A percentile compares a stretch with the other conserved stretches of the same genome.
Conservation (phyloP, 1,284 basidiomycete genomes). For the Ceratobasidium sp. region DNA sequence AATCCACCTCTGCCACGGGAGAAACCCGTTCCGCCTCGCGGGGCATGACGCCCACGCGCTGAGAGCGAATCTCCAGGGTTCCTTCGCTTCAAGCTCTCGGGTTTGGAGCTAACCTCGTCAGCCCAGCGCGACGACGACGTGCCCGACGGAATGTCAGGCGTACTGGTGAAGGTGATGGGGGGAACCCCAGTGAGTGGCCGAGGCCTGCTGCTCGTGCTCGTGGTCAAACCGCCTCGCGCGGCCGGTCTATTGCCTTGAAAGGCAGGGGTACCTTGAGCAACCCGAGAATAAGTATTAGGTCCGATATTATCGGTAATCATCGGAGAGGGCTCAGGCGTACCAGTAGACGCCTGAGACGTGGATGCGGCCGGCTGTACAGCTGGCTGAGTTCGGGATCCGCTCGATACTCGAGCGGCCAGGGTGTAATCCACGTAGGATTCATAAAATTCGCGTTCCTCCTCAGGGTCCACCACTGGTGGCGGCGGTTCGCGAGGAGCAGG, state of each 20-base stretch:
- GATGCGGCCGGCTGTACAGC: background rate
- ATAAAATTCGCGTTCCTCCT: background rate
- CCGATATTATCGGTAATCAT: too few species aligned
- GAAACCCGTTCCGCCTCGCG: background rate
- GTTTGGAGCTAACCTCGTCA: background rate
- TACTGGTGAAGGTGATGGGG: background rate
- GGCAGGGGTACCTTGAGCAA: slow-evolving; percentile 3
- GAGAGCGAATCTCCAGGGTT: background rate
- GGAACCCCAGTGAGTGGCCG: background rate
- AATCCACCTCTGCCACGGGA: too few species aligned
- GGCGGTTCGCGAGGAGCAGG: background rate
- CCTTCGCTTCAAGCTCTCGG: background rate
- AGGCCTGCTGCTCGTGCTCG: background rate
- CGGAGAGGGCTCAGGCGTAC: too few species aligned
- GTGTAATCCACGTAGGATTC: background rate
- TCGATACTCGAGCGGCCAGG: background rate
- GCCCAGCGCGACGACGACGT: too few species aligned
- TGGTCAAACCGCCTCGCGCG: background rate
- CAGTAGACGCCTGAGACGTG: background rate
- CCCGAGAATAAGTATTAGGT: background rate
- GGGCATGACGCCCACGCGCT: background rate
- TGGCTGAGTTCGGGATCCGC: background rate
- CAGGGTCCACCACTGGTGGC: background rate
- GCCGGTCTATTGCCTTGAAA: too few species aligned
- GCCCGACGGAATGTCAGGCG: background rate